Conservation (phyloP, 371 early-diverging fungal genomes). For the Umbelopsis sp. region DNA sequence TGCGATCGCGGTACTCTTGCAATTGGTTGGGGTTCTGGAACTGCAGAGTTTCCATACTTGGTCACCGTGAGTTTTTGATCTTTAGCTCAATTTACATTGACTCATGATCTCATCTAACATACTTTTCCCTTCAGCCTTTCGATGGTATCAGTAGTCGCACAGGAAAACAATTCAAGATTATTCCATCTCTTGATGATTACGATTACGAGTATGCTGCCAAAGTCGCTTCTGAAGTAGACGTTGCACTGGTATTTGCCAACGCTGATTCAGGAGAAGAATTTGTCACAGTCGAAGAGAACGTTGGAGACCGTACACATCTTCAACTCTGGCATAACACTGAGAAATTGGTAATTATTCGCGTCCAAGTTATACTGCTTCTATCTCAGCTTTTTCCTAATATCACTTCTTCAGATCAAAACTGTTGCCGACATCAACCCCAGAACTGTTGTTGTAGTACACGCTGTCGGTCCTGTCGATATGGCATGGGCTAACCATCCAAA, state of each 20-base stretch:
- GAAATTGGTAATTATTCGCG: conserved; percentile 26
- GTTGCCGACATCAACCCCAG: conserved; percentile 39
- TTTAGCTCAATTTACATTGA: no score
- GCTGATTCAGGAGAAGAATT: conserved; percentile 54
- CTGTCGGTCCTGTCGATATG: conserved; percentile 47
- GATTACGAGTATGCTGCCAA: conserved; percentile 25
- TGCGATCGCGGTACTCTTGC: conserved; percentile 46
- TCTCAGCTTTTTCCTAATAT: neutral
- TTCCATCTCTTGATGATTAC: conserved; percentile 29
- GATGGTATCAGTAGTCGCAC: conserved; percentile 39
- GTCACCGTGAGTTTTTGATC: conserved; percentile 32
- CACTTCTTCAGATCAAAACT: conserved; percentile 27
- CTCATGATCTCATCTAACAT: neutral
- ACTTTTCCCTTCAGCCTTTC: conserved; percentile 25
- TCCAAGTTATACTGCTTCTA: no score
- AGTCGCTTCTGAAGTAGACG: conserved; percentile 36
- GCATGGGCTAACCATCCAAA: conserved; percentile 46
- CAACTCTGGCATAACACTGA: conserved; percentile 51
- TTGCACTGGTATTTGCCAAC: conserved; percentile 50
- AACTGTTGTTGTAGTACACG: conserved; percentile 50
- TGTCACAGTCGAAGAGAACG: conserved; percentile 40
- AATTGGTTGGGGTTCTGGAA: conserved; percentile 59
- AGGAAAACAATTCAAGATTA: conserved; percentile 23
- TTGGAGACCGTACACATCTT: conserved; percentile 47
- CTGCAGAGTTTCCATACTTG: conserved; percentile 53